Base-by-base conservation (phyloP, 2,329 filamentous ascomycete species). In the Diaporthe ilicicola region DNA sequence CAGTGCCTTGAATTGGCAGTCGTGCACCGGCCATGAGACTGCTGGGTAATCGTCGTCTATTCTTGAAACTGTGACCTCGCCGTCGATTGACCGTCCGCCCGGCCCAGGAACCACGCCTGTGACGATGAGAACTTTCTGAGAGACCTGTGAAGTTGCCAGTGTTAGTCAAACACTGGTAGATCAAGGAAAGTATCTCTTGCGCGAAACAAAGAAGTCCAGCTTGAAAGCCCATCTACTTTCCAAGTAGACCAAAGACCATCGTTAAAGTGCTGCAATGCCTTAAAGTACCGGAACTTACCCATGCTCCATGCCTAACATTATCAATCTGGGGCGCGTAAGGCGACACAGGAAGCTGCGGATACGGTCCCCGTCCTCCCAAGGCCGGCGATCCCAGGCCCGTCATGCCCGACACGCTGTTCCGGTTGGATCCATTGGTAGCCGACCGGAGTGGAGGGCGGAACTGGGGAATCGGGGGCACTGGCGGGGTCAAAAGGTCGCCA, bases 1-100 rank as follows among this genome's bases (percentile, higher is more conserved):
- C 37, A 98, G 85, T 6, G 92, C 92, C 83, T 98, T 98, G 87
- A 98, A 98, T 80, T 95, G 91, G 3, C 93, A 97, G 74, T 94
- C 92, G 78, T 87, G 92, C 13, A 98, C 95, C 1, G 95, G 95
- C 95, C 95, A 98, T 75, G 86, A 88, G 15, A 91, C 93, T 0
- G 93, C 84, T 8, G 95, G 95, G 79, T 98, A 97, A 73, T 85
- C 90, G 79, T 97, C 94, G 80, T 97, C 93, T 75, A 94, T 89
- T 77, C 96, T 93, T 77, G 88, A 92, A 73, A 98, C 88, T 3
- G 91, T 94, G 64, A 98, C 78, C 37, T 84, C 92, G 74, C 96
- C 96, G 78, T 97, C 94, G 72, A 97, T 82, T 66, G 89, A 85
- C 78, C 89, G 89, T 66, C 90, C 86, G 42, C 86, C 83, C 32